A percentile compares a stretch with the other conserved stretches of the same genome.
Evolutionary conservation across 805 yeast genomes (phyloP).

Genomic region (Nakazawaea molendinolei): DNA sequence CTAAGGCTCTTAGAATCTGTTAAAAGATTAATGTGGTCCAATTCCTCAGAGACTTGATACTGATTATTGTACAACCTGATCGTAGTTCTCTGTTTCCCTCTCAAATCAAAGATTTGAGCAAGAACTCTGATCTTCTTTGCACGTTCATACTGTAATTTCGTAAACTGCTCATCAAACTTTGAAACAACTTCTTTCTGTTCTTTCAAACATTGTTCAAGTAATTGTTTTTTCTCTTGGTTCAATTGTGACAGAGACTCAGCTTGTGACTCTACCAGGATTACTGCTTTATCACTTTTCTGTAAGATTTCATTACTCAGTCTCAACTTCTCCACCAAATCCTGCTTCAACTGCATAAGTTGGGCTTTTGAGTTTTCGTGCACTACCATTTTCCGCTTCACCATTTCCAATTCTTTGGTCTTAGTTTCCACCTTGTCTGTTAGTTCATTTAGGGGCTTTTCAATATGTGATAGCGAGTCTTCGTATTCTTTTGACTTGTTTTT

Average conservation of each 20-base stretch:
- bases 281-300: too few relatives aligned
- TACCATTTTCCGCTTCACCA: too few relatives aligned
- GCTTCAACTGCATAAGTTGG: too few relatives aligned
- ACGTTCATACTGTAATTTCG: slow-evolving; percentile 1
- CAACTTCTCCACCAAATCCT: too few relatives aligned
- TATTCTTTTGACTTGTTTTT: background rate
- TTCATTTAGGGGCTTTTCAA: slow-evolving; percentile 3
- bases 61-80: slow-evolving; percentile 2
- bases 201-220: background rate
- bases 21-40: background rate
- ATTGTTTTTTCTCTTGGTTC: background rate
- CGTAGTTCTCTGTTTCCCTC: slow-evolving; percentile 7
- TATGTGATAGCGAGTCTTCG: background rate
- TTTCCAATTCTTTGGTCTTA: too few relatives aligned
- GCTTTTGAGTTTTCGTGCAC: too few relatives aligned
- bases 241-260: too few relatives aligned
- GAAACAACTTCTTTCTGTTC: background rate
- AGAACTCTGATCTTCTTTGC: slow-evolving; percentile 4
- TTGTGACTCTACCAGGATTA: too few relatives aligned
- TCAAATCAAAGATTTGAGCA: slow-evolving; percentile 6
- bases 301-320: too few relatives aligned
- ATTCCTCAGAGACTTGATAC: background rate
- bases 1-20: too few relatives aligned
- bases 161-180: background rate
- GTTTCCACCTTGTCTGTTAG: too few relatives aligned